Base-by-base conservation (phyloP, 2,329 filamentous ascomycete genomes). In the Albophoma yamanashiensis region DNA sequence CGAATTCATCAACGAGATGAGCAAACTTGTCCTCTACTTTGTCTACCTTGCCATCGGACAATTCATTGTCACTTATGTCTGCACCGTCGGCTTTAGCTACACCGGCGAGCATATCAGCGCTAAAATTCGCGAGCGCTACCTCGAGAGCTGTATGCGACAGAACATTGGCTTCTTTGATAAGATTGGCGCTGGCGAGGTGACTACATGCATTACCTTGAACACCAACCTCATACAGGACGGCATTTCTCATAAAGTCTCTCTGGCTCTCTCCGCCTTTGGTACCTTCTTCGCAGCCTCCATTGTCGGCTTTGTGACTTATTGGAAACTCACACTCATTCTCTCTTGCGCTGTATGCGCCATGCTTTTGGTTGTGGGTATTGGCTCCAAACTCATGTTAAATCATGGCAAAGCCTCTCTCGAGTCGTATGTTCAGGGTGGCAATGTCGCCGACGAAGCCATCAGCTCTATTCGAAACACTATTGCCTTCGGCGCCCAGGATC, bases 101-200 rank as follows among this genome's bases (percentile, higher is more conserved):
- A 87, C 86, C 0, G 90, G 89, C 60, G 89, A 93, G 72, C 87
- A 91, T 68, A 85, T 92, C 69, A 86, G 86, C 61, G 83, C 84
- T 63, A 90, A 91, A 76, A 89, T 92, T 66, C 85, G 92, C 61
- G 84, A 90, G 70, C 82, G 89, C 66, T 97, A 97, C 67, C 82
- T 99, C 7, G 82, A 87, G 66, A 91, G 89, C 63, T 92, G 92
- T 69, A 78, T 96, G 77, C 85, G 85, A 62, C 92, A 96, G 71
- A 96, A 96, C 71, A 93, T 96, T 71, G 92, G 85, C 55, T 96
- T 91, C 73, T 96, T 95, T 74, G 94, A 97, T 73, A 94, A 94
- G 69, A 81, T 96, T 17, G 93, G 92, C 58, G 89, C 92, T 39
- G 92, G 93, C 61, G 94, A 97, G 74, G 90, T 97, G 62, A 96